Conservation (phyloP, 2,329 filamentous ascomycete genomes). For the Pyrenochaeta sp. region DNA sequence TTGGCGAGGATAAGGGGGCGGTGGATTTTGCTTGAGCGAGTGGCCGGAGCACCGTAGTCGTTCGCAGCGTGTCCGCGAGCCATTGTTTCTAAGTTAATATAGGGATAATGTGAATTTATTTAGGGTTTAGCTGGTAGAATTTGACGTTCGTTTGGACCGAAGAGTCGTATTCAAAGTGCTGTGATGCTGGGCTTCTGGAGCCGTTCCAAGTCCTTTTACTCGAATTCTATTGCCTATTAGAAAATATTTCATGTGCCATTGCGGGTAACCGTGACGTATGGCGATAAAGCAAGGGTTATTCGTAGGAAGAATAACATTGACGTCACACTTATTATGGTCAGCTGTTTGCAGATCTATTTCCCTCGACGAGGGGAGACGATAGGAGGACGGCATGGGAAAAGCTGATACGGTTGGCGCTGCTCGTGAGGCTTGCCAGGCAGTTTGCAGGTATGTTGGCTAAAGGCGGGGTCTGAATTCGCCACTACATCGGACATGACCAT, state of each 20-base stretch:
- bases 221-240: background rate
- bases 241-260: background rate
- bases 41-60: conserved; percentile 22
- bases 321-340: background rate
- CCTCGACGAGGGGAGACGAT: too few species aligned
- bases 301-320: background rate
- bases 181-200: background rate
- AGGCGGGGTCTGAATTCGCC: too few species aligned
- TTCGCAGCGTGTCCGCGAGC: conserved; percentile 1
- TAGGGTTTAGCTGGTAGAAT: background rate
- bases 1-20: conserved; percentile 23
- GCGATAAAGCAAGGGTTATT: background rate
- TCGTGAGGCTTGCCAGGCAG: too few species aligned
- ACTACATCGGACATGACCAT: too few species aligned
- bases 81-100: conserved; percentile 1
- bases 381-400: too few species aligned
- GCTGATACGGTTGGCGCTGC: too few species aligned
- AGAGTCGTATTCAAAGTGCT: background rate
- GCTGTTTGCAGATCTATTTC: background rate
- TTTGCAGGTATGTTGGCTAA: too few species aligned
- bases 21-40: conserved; percentile 10
- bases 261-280: background rate
- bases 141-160: background rate
- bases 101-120: background rate
- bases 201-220: background rate